Evolutionary conservation across 2,329 filamentous ascomycete genomes (phyloP).

Genomic region (Penicillium sp.): DNA sequence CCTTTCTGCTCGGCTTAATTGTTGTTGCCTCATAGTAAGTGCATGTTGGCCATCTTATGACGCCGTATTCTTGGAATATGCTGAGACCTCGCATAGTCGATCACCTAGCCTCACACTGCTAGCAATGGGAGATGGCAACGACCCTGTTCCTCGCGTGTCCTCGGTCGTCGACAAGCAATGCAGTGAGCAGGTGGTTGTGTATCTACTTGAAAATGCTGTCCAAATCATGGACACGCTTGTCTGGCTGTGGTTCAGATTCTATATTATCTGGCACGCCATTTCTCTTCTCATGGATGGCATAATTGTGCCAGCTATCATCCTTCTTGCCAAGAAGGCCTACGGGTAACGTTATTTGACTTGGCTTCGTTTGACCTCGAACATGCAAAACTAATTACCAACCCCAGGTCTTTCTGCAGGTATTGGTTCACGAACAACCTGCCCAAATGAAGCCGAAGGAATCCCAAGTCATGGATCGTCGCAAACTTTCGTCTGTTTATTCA

Average conservation of each 20-base stretch:
- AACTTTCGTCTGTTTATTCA: too few relatives aligned
- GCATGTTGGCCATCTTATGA: too few relatives aligned
- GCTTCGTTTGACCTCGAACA: not conserved
- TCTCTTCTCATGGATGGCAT: too few relatives aligned
- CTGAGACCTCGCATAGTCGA: not conserved
- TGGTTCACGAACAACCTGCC: not conserved
- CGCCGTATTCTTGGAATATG: too few relatives aligned
- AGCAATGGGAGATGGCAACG: not conserved
- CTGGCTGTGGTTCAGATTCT: not conserved
- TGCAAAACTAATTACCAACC: not conserved
- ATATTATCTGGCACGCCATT: not conserved
- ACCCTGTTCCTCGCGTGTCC: not conserved
- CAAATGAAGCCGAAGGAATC: too few relatives aligned
- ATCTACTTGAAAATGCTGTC: not conserved
- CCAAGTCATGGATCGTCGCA: too few relatives aligned
- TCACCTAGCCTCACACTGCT: not conserved
- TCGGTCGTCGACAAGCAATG: not conserved
- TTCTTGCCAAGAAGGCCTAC: not conserved
- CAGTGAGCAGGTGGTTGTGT: not conserved
- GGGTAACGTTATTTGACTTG: not conserved
- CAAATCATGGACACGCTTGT: not conserved
- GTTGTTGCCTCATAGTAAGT: too few relatives aligned
- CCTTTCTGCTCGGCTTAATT: too few relatives aligned
- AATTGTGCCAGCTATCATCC: too few relatives aligned
- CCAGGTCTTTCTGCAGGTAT: not conserved